Conservation (phyloP, 768 basidiomycete genomes). For the Nidularia pulvinata region DNA sequence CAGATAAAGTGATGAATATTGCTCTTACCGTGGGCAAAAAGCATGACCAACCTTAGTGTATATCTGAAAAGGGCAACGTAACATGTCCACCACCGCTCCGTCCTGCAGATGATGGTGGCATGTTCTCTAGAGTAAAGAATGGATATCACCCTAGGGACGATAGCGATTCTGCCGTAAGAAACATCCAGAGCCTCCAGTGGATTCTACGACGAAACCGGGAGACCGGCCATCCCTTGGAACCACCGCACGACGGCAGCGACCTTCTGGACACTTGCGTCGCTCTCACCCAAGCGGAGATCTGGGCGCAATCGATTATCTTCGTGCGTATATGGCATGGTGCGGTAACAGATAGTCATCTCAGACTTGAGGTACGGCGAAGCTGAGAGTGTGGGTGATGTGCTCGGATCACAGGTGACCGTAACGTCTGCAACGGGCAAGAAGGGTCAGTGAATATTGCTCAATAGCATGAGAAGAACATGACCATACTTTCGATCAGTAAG, state of each 20-base stretch:
- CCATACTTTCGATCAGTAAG: conserved; percentile 66
- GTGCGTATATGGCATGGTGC: conserved; percentile 66
- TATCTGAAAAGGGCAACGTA: no score
- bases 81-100: no score
- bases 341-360: conserved; percentile 69
- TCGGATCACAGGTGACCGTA: conserved; percentile 40
- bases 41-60: no score
- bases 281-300: conserved; percentile 69
- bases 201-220: conserved; percentile 15
- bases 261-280: conserved; percentile 66
- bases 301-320: conserved; percentile 66
- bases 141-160: no score
- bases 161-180: no score
- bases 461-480: conserved; percentile 2
- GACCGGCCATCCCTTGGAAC: conserved; percentile 76
- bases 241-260: conserved; percentile 67
- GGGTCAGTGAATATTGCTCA: not conserved
- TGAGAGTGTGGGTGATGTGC: conserved; percentile 47
- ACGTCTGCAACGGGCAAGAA: conserved; percentile 41
- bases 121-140: no score
- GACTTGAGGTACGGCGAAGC: conserved; percentile 73
- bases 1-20: no score
- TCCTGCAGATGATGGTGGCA: no score
- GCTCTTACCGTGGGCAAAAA: no score
- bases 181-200: no score